A percentile compares a stretch with the other conserved stretches of the same genome.
These are phyloP conservation scores for Aspergillus pseudoterreus DNA, from an alignment of 2,329 filamentous ascomycete species.

Conservation along the genomic window DNA sequence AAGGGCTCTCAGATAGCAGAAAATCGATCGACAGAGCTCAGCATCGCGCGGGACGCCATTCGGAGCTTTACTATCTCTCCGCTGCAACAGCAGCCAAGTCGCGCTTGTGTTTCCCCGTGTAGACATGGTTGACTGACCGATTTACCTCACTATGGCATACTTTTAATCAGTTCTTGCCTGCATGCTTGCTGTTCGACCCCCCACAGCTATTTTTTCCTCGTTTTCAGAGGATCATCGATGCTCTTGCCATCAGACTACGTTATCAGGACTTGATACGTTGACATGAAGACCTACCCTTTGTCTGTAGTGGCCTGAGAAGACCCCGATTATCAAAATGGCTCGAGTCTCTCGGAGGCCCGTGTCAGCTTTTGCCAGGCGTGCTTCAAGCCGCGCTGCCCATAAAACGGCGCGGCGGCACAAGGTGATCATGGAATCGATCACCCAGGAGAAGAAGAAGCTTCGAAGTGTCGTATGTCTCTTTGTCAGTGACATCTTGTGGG, in stretches of 20 bases:
- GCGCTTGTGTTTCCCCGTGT: slow-evolving; percentile 8
- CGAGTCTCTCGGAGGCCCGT: slow-evolving; percentile 32
- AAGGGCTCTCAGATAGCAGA: not conserved
- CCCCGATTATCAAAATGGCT: slow-evolving; percentile 29
- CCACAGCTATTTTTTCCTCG: not conserved
- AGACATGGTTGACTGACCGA: slow-evolving; percentile 18
- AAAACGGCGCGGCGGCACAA: slow-evolving; percentile 48
- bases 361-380: slow-evolving; percentile 31
- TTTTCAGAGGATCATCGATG: slow-evolving; percentile 4
- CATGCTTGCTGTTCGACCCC: not conserved
- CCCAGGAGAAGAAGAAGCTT: slow-evolving; percentile 59
- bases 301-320: slow-evolving; percentile 18
- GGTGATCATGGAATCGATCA: slow-evolving; percentile 55
- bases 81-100: not conserved
- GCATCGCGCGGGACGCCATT: not conserved
- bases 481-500: slow-evolving; percentile 3
- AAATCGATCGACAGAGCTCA: not conserved
- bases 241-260: not conserved
- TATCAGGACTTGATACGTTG: slow-evolving; percentile 3
- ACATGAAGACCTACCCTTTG: slow-evolving; percentile 10
- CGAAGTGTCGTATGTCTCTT: slow-evolving; percentile 46
- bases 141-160: not conserved
- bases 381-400: slow-evolving; percentile 29
- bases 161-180: not conserved
- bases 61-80: not conserved